phyloP scores from a whole-genome alignment of 2,329 filamentous ascomycete species.

The Gremmenia infestans region DNA sequence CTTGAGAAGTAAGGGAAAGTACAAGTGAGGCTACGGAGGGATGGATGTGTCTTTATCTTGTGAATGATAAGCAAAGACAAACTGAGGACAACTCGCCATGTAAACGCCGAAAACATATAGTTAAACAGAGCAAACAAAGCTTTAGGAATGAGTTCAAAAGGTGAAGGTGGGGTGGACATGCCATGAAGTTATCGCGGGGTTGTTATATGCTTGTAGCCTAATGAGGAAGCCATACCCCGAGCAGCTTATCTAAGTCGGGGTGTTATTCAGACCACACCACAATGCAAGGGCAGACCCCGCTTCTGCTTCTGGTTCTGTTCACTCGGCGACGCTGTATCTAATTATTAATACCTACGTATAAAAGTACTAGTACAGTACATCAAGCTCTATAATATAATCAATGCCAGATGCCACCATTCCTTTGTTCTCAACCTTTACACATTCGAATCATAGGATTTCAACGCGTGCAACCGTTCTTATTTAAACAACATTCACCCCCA shows the following conservation, averaged over 20 bases:
- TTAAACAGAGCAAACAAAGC: not conserved
- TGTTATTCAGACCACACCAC: conserved; percentile 13
- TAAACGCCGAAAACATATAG: too few relatives aligned
- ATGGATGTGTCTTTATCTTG: too few relatives aligned
- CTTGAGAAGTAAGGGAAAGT: too few relatives aligned
- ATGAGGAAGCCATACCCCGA: conserved; percentile 6
- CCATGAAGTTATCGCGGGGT: conserved; percentile 1
- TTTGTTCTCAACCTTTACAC: conserved; percentile 16
- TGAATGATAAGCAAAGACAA: too few relatives aligned
- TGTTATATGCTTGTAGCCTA: not conserved
- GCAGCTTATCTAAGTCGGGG: conserved; percentile 10
- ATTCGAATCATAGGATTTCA: conserved; percentile 12
- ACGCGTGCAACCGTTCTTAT: not conserved
- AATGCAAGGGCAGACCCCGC: conserved; percentile 3
- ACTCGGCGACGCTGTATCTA: conserved; percentile 5
- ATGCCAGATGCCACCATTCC: conserved; percentile 12
- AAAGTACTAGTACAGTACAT: not conserved
- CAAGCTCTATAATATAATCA: not conserved
- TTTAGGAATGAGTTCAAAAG: not conserved
- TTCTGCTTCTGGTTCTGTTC: not conserved
- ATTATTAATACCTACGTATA: not conserved
- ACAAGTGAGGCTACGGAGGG: too few relatives aligned
- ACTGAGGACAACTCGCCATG: too few relatives aligned
- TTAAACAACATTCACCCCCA: not conserved
- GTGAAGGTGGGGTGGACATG: not conserved